A percentile compares a stretch with the other conserved stretches of the same genome.
Conservation (phyloP, 768 basidiomycete genomes). For the Suillus luteus region DNA sequence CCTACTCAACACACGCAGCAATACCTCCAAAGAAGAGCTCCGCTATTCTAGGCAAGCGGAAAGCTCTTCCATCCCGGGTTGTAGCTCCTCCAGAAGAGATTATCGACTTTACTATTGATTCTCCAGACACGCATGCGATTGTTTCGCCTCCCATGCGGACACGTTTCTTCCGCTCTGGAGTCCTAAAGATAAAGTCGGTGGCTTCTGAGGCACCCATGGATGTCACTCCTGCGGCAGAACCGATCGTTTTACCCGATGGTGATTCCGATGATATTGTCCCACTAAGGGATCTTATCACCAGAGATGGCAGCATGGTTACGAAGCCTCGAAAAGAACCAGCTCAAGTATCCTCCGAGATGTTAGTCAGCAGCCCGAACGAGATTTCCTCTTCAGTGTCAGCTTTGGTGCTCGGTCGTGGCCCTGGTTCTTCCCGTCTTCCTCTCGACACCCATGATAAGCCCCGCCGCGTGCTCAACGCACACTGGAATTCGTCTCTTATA, state of each 20-base stretch:
- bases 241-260: background rate
- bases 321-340: background rate
- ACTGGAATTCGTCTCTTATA: slow-evolving; percentile 22
- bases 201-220: background rate
- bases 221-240: background rate
- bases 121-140: slow-evolving; percentile 4
- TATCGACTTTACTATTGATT: slow-evolving; percentile 16
- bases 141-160: slow-evolving; percentile 20
- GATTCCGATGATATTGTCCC: background rate
- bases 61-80: background rate
- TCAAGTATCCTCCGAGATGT: background rate
- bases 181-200: slow-evolving; percentile 19
- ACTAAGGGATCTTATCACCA: background rate
- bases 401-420: background rate
- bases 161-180: slow-evolving; percentile 30
- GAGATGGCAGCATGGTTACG: background rate
- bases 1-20: background rate
- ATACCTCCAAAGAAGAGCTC: background rate
- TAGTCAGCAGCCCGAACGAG: background rate
- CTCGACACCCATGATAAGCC: slow-evolving; percentile 40
- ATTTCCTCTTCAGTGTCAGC: background rate
- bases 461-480: slow-evolving; percentile 37
- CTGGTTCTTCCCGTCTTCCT: slow-evolving; percentile 17
- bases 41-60: background rate
- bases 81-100: slow-evolving; percentile 3